These are phyloP conservation scores for Podila epigama DNA, from an alignment of 192 early-diverging fungal genomes.

Conservation along the genomic window DNA sequence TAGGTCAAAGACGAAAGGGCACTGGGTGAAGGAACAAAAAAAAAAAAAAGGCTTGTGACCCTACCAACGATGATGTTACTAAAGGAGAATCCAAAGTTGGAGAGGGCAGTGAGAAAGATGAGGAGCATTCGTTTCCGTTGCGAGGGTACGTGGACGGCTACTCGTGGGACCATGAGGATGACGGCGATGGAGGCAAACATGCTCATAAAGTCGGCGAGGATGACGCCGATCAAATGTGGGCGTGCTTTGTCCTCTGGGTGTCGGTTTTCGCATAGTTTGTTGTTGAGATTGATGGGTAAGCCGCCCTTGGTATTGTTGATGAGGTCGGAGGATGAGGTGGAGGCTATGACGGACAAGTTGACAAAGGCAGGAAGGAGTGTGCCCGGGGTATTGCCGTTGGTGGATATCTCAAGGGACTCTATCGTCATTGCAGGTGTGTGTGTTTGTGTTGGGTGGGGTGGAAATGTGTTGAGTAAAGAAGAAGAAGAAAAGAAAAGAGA, in stretches of 20 bases:
- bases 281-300: no score
- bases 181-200: constrained; percentile 25
- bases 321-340: no score
- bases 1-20: background rate
- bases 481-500: constrained; percentile 11
- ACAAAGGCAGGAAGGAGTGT: background rate
- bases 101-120: constrained; percentile 34
- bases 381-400: no score
- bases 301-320: no score
- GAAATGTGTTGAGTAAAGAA: constrained; percentile 19
- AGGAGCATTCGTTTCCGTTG: constrained; percentile 38
- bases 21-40: background rate
- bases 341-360: background rate
- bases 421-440: constrained; percentile 11
- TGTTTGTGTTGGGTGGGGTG: background rate
- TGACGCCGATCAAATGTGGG: background rate
- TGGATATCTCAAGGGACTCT: no score
- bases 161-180: constrained; percentile 17
- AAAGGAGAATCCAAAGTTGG: constrained; percentile 31
- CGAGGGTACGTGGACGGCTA: constrained; percentile 11
- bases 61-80: no score
- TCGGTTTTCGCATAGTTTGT: no score
- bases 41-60: no score
- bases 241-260: no score
- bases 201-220: constrained; percentile 24